Evolutionary conservation across 1,284 basidiomycete genomes (phyloP), one percentile per base, ranked within the genome.

Genomic region (Trametes pubescens): DNA sequence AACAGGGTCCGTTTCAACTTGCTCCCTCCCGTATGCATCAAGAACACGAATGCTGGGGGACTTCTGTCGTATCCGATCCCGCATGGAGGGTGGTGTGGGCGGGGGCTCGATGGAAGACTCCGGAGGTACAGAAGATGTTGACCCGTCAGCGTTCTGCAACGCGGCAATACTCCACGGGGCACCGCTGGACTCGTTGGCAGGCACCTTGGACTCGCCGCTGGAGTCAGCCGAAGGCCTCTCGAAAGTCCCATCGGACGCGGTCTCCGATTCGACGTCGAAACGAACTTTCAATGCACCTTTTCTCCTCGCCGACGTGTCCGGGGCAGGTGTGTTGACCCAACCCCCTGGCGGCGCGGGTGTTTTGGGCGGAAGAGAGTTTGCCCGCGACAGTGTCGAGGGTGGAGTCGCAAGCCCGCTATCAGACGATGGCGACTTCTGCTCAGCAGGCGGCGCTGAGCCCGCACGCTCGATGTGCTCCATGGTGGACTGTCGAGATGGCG

Each of bases 341-440:
- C 82, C 89, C 26, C 91, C 91, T n/a, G 91, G 90, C 8, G 84
- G 85, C 5, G 83, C 86, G 46, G 91, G 91, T 1, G 89, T 92
- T 62, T 83, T 84, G 35, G 77, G 64, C 26, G 83, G 80, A 10
- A 84, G 74, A 11, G 82, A 75, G 11, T 73, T 65, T 29, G 67
- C 69, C 24, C 73, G 66, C 38, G 74, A 74, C 16, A 71, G 54
- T 14, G 73, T 70, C 16, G 67, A 47, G 13, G 71, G 62, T 18
- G 72, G 67, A 26, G 69, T 68, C 13, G 67, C 66, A 2, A 68
- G 61, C 10, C 60, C 65, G 44, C 62, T 65, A 37, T 68, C 70
- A 40, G 48, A 64, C 11, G 66, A 64, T 9, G 61, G 22, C 47
- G 60, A 51, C 37, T 68, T 65, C 22, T 61, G 54, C 13, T 60